Percentiles rank a stretch among this genome's conserved stretches.
Conservation (phyloP, 2,329 filamentous ascomycete species). For the Rhexocercosporidium sp. region DNA sequence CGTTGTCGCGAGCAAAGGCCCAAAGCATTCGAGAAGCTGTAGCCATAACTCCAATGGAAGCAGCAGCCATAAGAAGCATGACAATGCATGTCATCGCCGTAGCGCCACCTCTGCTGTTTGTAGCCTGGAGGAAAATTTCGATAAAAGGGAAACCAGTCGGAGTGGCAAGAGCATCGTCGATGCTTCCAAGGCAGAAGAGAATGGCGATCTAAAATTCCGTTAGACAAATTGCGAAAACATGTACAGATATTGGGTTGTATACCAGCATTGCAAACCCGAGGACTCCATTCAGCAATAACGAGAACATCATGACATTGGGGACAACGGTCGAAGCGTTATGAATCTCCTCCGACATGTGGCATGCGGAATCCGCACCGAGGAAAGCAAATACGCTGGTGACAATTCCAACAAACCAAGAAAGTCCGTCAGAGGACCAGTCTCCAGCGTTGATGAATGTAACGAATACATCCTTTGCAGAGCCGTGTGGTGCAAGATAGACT, state of each 20-base stretch:
- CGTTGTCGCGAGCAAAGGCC: conserved; percentile 26
- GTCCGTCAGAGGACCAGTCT: conserved; percentile 49
- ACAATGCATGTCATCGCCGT: conserved; percentile 39
- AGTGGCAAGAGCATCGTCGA: conserved; percentile 52
- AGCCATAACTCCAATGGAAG: conserved; percentile 44
- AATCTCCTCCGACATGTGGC: conserved; percentile 48
- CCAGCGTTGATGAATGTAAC: conserved; percentile 50
- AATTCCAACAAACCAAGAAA: conserved; percentile 47
- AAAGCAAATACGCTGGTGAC: conserved; percentile 45
- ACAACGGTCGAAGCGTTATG: conserved; percentile 54
- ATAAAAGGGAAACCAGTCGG: conserved; percentile 61
- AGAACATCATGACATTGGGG: conserved; percentile 55
- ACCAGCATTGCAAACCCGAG: conserved; percentile 63
- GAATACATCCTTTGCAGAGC: conserved; percentile 48
- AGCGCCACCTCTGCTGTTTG: conserved; percentile 45
- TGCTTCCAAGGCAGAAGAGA: conserved; percentile 49
- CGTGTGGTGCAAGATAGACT: conserved; percentile 42
- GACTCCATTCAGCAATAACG: conserved; percentile 55
- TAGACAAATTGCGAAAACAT: neutral
- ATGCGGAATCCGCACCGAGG: conserved; percentile 42
- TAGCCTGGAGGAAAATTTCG: conserved; percentile 56
- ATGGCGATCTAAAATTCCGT: conserved; percentile 43
- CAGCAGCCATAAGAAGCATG: conserved; percentile 43
- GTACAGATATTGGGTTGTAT: neutral
- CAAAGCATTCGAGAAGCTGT: conserved; percentile 47